Base-by-base conservation (phyloP, 768 basidiomycete species). In the Suillus placidus region DNA sequence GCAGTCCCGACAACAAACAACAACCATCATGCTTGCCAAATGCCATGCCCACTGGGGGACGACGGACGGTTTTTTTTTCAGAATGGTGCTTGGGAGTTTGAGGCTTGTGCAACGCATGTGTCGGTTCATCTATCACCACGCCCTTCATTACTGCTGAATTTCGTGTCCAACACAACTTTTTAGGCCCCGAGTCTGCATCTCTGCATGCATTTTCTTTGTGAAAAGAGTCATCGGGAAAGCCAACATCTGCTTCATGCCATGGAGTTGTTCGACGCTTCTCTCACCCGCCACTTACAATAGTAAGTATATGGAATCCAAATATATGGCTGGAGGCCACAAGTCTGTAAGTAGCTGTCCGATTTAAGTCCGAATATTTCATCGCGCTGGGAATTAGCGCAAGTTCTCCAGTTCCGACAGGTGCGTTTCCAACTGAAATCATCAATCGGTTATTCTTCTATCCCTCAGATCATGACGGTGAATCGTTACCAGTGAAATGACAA, bases 1-100 rank as follows among this genome's bases (percentile, higher is more conserved):
- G 43, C 47, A 43, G 38, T 42, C 67, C 23, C 49, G 54, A 55
- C 54, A 35, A 35, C 32, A 56, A 47, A 32, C 47, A 54, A 54
- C 52, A 30, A 42, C 57, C 57, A 58, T 54, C 51, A 30, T 52
- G 10, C 30, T 32, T 16, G 26, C 13, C 8, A 30, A 16, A 51
- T 30, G 26, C 7, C 51, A 26, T 26, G 16, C 26, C 26, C 26
- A 30, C 30, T 9, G 10, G 20, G 52, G 32, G 18, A n/a, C 32
- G 34, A 18, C 18, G 30, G 2, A 18, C 51, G 51, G 23, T 32
- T 18, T 52, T 34, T 54, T 18, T 4, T 54, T 10, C 30, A 54
- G 30, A 18, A 54, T 54, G 16, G 30, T 54, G 16, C 30, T 54
- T 13, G 32, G 32, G 32, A 55, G 32, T 34, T 55, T 34, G 54